Base-by-base conservation (phyloP, 1,284 basidiomycete species). In the Prillingera fragicola region DNA sequence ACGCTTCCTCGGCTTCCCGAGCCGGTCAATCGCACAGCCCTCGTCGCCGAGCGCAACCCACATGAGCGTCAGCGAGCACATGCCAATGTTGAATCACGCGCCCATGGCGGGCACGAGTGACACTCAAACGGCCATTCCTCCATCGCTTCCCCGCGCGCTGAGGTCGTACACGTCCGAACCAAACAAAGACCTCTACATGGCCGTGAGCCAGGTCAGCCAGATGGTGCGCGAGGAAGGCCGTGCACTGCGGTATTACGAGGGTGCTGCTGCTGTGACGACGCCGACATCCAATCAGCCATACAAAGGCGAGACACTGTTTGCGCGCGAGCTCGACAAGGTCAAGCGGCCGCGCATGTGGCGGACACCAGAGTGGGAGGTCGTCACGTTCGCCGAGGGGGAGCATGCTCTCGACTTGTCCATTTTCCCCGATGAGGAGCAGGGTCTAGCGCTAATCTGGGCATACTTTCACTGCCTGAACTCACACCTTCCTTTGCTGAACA, bases 401-500 rank as follows among this genome's bases (percentile, higher is more conserved):
- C 41, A 41, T 2, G 56, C 57, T 13, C 33, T 65, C 34, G 66
- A 70, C 37, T 50, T 50, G 14, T 50, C 57, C 2, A 45, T 61
- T 10, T 72, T 67, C 67, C 70, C 70, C 1, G 48, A 56, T 7
- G 59, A 67, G 13, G 83, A 86, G 45, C 73, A 91, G 7, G 75
- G 82, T n/a, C 52, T 60, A 2, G 55, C 57, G 1, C 77, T 92
- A 24, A 73, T 88, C 51, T 77, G 82, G 19, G 72, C 80, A 9
- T 90, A 83, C 61, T 92, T 90, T 60, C 50, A 54, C 1, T 61
- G 79, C 35, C 64, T 79, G 52, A 85, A 88, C 59, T 56, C 67
- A 4, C 75, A 80, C 52, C 67, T 79, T 15, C 85, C 86, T 3
- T 71, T 91, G 14, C 71, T 92, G 2, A 87, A 91, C 60, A 78